These are phyloP conservation scores for Colletotrichum horii DNA, from an alignment of 2,329 filamentous ascomycete species.

Conservation along the genomic window DNA sequence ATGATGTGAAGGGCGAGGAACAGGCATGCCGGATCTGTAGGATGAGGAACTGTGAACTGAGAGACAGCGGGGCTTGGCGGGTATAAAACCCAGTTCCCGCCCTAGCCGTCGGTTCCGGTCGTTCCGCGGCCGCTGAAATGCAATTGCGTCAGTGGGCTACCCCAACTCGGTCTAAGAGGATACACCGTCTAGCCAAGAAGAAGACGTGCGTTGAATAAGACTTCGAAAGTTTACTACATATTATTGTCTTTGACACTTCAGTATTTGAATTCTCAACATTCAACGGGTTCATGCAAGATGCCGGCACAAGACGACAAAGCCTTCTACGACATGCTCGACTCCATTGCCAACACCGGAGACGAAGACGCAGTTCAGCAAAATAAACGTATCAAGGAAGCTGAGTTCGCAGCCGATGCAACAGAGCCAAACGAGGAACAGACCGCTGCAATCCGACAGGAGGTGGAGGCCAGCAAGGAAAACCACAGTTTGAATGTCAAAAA, in stretches of 20 bases:
- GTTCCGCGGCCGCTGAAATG: background rate
- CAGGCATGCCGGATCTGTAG: background rate
- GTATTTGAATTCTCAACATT: rapidly evolving
- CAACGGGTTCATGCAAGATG: background rate
- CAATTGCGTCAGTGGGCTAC: background rate
- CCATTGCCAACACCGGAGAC: background rate
- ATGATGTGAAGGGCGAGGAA: background rate
- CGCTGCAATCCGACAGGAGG: background rate
- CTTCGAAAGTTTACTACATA: rapidly evolving
- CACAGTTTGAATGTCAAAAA: rapidly evolving
- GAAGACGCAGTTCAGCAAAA: background rate
- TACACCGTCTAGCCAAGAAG: background rate
- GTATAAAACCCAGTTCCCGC: background rate
- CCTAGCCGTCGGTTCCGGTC: background rate
- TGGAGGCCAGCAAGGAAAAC: background rate
- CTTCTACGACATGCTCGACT: background rate
- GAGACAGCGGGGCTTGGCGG: background rate
- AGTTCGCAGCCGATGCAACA: background rate
- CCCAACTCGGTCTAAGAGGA: background rate
- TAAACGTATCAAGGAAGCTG: background rate
- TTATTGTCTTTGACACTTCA: background rate
- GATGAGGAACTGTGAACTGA: background rate
- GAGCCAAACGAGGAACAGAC: background rate
- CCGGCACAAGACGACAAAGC: background rate
- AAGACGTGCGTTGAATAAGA: rapidly evolving